Percentiles rank a stretch among this genome's conserved stretches.
Evolutionary conservation across 805 yeast species (phyloP).

Genomic region (Pichia phayaonensis): DNA sequence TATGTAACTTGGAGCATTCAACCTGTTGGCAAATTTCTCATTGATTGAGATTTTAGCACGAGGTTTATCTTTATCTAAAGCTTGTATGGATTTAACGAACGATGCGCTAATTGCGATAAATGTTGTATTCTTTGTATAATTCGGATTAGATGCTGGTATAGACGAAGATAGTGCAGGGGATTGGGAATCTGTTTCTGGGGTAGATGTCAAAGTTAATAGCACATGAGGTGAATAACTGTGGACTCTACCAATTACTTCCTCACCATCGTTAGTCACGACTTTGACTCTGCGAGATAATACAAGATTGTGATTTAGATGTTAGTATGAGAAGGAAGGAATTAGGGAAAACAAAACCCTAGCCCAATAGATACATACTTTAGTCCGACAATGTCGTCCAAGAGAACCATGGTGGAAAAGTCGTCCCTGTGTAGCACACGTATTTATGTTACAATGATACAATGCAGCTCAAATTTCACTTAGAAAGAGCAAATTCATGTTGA

Average conservation of each 20-base stretch:
- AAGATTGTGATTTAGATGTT: neutral
- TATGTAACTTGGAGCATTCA: slow-evolving; percentile 17
- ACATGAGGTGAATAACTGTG: slow-evolving; percentile 50
- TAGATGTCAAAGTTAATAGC: slow-evolving; percentile 24
- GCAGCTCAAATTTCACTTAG: neutral
- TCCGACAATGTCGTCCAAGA: slow-evolving; percentile 28
- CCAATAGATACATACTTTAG: slow-evolving; percentile 23
- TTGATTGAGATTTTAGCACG: slow-evolving; percentile 12
- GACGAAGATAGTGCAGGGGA: neutral
- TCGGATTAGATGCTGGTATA: neutral
- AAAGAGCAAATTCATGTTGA: neutral
- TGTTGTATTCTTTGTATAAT: slow-evolving; percentile 5
- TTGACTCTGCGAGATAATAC: slow-evolving; percentile 37
- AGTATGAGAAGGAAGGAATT: neutral
- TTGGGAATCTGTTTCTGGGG: slow-evolving; percentile 12
- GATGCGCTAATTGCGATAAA: slow-evolving; percentile 50
- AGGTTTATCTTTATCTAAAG: slow-evolving; percentile 33
- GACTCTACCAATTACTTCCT: slow-evolving; percentile 49
- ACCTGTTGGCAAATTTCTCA: slow-evolving; percentile 18
- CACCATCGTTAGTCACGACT: slow-evolving; percentile 43
- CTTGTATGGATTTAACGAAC: slow-evolving; percentile 47
- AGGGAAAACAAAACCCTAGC: neutral
- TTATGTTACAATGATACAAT: too few relatives aligned
- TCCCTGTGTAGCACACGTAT: neutral
- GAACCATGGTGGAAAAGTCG: slow-evolving; percentile 18